Conservation (phyloP, 1,284 basidiomycete genomes). For the Heterobasidion irregulare region DNA sequence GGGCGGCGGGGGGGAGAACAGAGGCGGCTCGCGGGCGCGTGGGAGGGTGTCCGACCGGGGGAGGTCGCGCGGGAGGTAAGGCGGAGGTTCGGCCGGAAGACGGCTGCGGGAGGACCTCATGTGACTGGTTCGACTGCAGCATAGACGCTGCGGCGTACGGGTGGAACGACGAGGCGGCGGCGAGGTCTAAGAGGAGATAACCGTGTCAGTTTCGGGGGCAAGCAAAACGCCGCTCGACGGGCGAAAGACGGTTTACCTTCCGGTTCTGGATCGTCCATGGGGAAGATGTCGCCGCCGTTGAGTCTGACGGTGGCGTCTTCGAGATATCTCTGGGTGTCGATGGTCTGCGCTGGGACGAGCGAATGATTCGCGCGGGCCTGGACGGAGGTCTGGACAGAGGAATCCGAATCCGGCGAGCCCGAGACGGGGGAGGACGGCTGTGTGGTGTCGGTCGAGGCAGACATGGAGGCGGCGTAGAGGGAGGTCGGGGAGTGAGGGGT, state of each 20-base stretch:
- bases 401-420: constrained; percentile 44
- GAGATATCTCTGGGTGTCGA: constrained; percentile 21
- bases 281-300: constrained; percentile 4
- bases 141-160: not conserved
- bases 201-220: not conserved
- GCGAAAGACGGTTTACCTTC: not conserved
- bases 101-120: not conserved
- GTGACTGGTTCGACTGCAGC: constrained; percentile 2
- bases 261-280: not conserved
- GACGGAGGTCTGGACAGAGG: constrained; percentile 33
- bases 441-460: constrained; percentile 42
- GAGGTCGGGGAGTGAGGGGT: constrained; percentile 54
- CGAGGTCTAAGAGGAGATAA: not conserved
- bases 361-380: constrained; percentile 25
- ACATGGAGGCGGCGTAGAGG: constrained; percentile 38
- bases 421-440: constrained; percentile 42
- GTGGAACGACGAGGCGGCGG: not conserved
- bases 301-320: constrained; percentile 17
- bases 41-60: constrained; percentile 8
- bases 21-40: constrained; percentile 46
- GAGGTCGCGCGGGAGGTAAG: constrained; percentile 18
- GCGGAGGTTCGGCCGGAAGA: constrained; percentile 12
- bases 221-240: not conserved
- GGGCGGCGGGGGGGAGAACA: constrained; percentile 54
- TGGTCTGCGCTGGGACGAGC: constrained; percentile 21